Evolutionary conservation across 2,329 filamentous ascomycete species (phyloP), one percentile per base, ranked within the genome.

Genomic region (Neurospora sp.): DNA sequence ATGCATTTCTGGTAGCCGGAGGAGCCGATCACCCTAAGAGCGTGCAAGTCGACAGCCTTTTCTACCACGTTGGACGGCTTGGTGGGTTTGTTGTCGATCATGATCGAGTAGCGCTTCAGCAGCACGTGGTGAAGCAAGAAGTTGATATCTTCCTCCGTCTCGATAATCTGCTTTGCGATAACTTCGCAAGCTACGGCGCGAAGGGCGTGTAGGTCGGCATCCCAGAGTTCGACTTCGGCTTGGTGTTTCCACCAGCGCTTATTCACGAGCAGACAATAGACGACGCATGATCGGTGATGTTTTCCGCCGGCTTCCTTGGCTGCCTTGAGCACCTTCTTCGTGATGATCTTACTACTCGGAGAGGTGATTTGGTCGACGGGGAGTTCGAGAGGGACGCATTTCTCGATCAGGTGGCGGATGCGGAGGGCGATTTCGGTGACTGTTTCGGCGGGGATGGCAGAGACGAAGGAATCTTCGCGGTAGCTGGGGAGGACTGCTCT

Each of bases 1-100:
- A 98, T 93, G 78, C 95, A 98, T 81, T 96, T 97, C 74, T 98
- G 96, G 79, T 98, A 99, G 36, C 96, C 95, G 0, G 93, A 93
- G 0, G 92, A 95, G 2, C 93, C 93, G 72, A 98, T 98, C 67
- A 99, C 89, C 15, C 87, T 86, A 66, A 98, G 84, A 1, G 95
- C 93, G 78, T 99, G 96, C 36, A 98, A 82, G 76, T 99, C 96
- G 42, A 98, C 93, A 0, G 96, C 93, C 76, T 93, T 92, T 80
- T 99, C 96, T 71, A 99, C 90, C 28, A 93, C 96, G 77, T 98
- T 99, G 73, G 91, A 86, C 0, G 95, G 92, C 1, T 85, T 82
- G 0, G 93, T 93, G 58, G 91, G 84, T 73, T 91, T 84, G 58
- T 88, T 89, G 73, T 95, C 86, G 52, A 91, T 80, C 8, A 97